Percentiles rank a stretch among this genome's conserved stretches.
Conservation (phyloP, 1,284 basidiomycete species). For the Anthracocystis walkeri region DNA sequence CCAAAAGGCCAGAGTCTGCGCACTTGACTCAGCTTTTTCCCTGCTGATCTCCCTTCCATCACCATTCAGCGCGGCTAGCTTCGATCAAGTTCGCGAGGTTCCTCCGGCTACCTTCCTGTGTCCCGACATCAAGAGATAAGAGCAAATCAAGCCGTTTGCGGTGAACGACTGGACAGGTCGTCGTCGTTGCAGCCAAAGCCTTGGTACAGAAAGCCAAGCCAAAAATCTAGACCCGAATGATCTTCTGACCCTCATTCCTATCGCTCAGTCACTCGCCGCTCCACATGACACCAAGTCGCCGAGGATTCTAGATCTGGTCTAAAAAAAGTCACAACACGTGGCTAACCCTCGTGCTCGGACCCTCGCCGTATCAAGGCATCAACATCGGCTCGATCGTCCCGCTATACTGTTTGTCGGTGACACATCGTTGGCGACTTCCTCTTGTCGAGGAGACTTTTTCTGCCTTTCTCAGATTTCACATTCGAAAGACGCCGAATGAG, state of each 20-base stretch:
- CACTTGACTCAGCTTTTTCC: constrained; percentile 6
- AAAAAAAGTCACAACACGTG: not conserved
- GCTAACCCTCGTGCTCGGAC: not conserved
- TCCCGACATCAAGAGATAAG: not conserved
- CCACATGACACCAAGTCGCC: not conserved
- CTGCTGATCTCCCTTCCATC: not conserved
- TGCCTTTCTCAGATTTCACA: not conserved
- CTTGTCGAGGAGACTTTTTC: not conserved
- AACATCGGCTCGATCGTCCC: constrained; percentile 7
- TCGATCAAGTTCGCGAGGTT: not conserved
- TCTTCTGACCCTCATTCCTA: not conserved
- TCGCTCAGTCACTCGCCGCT: not conserved
- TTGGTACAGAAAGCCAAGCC: not conserved
- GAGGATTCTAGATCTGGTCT: not conserved
- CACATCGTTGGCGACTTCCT: not conserved
- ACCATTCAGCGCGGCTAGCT: not conserved
- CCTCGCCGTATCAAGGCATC: not conserved
- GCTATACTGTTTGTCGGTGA: not conserved
- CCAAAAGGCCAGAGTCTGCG: not conserved
- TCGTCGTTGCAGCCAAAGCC: not conserved
- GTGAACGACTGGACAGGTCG: not conserved
- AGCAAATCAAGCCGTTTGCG: too few relatives aligned
- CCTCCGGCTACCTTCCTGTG: not conserved
- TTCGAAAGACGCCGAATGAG: not conserved
- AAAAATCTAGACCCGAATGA: too few relatives aligned